Evolutionary conservation across 2,329 filamentous ascomycete genomes (phyloP), one percentile per base, ranked within the genome.

Genomic region (Apiospora aurea): DNA sequence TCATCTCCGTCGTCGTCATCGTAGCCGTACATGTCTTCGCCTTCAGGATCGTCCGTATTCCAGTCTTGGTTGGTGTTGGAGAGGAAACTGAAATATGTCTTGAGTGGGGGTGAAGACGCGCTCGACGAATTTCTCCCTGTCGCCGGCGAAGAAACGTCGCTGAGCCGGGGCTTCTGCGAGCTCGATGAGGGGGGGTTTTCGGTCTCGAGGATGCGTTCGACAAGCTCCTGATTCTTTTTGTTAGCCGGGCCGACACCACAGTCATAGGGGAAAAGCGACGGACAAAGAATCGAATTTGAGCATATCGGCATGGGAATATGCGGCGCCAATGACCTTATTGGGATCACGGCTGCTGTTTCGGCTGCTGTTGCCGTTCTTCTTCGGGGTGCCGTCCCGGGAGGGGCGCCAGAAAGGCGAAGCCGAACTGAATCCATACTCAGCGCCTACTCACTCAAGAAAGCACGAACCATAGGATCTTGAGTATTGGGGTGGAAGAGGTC

Each of bases 271-370:
- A 14, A 68, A 41, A n/a, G 64, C 75, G 71, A 82, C 88, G 76
- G 88, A 96, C 94, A 96, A 78, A 41, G 91, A 90, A 79, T 94
- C 94, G 79, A 96, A 93, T 82, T 96, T 97, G 77, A 98, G 87
- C 80, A 97, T 94, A 83, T 98, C 95, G 41, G 96, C 94, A 83
- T 99, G 96, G 18, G 96, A 98, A 81, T 99, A 99, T 66, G 95
- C 93, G 71, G 96, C 96, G 76, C 96, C 96, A 73, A 98, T 93
- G 47, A 99, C 93, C 74, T 96, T 89, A 78, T 87, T 90, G 69
- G 91, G 84, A 77, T 93, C 91, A 80, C 89, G 87, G 26, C 18
- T 67, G 69, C 85, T 80, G 76, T 85, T 88, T 90, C 47, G 34
- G 34, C 87, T 82, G 69, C 85, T 81, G 76, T 85, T 83, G 78